Evolutionary conservation across 768 basidiomycete genomes (phyloP).

Genomic region (Mycena crocata): DNA sequence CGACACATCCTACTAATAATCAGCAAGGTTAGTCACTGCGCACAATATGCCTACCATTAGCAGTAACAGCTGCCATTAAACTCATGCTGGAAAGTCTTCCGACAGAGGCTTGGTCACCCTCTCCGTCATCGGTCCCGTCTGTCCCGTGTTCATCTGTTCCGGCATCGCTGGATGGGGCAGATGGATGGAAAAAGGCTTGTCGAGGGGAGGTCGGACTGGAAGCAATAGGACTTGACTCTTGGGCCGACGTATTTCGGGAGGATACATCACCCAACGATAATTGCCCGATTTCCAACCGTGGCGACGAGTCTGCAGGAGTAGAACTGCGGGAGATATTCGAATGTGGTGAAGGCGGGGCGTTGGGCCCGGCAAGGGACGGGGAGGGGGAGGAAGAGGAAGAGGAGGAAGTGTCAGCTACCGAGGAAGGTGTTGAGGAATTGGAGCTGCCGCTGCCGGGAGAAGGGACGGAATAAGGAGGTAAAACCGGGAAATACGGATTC

Average conservation of each 20-base stretch:
- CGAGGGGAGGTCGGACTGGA: conserved; percentile 15
- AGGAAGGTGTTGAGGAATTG: conserved; percentile 41
- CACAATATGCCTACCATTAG: conserved; percentile 66
- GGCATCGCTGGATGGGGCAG: conserved; percentile 19
- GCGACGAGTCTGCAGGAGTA: neutral
- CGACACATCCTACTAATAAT: conserved; percentile 59
- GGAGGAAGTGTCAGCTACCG: conserved; percentile 37
- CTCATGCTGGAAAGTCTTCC: conserved; percentile 94
- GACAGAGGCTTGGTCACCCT: conserved; percentile 80
- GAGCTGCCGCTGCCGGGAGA: conserved; percentile 40
- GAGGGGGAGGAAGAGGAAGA: conserved; percentile 37
- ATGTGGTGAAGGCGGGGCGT: neutral
- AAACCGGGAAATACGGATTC: conserved; percentile 68
- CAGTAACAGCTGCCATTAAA: conserved; percentile 88
- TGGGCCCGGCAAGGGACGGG: conserved; percentile 20
- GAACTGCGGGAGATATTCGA: neutral
- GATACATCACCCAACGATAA: neutral
- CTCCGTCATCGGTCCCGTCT: conserved; percentile 41
- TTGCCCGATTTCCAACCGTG: neutral
- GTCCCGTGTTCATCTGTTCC: conserved; percentile 26
- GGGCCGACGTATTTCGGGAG: neutral
- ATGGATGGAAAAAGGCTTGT: conserved; percentile 3
- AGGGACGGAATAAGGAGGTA: conserved; percentile 40
- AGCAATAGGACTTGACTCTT: neutral
- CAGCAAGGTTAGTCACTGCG: conserved; percentile 22